Evolutionary conservation across 805 yeast species (phyloP).

Genomic region (Candida mattraensis): DNA sequence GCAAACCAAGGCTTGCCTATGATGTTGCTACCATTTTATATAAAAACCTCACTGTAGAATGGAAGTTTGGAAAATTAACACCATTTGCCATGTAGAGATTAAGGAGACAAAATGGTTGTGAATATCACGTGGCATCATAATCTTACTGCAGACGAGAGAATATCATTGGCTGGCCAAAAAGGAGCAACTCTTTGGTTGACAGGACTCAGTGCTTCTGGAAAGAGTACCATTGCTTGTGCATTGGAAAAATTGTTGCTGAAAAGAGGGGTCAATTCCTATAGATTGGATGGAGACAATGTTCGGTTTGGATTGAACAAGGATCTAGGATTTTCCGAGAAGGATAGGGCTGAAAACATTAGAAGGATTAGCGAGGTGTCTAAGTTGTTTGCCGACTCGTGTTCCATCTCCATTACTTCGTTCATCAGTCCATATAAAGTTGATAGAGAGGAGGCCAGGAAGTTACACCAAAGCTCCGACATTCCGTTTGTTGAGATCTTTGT

Average conservation of each 20-base stretch:
- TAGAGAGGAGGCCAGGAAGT: conserved; percentile 79
- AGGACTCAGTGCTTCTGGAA: conserved; percentile 93
- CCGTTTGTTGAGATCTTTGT: conserved; percentile 90
- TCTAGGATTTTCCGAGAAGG: conserved; percentile 87
- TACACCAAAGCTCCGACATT: conserved; percentile 71
- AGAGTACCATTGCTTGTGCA: conserved; percentile 93
- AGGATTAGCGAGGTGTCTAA: conserved; percentile 94
- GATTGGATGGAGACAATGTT: conserved; percentile 93
- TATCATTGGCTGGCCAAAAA: conserved; percentile 65
- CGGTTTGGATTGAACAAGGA: conserved; percentile 95
- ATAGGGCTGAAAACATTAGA: conserved; percentile 92
- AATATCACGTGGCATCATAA: conserved; percentile 97
- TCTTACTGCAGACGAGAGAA: conserved; percentile 80
- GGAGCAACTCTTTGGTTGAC: conserved; percentile 96
- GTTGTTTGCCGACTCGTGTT: conserved; percentile 89
- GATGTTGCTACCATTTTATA: conserved; percentile 1
- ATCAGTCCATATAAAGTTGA: conserved; percentile 89
- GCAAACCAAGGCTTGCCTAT: no score
- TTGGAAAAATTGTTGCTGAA: conserved; percentile 79
- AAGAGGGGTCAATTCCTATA: conserved; percentile 70
- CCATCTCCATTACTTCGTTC: conserved; percentile 85
- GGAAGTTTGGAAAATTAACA: not conserved
- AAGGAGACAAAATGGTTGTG: conserved; percentile 68
- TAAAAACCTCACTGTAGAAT: not conserved
- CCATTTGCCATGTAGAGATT: not conserved